phyloP scores from a whole-genome alignment of 208 protist genomes.

The Crithidia thermophila region DNA sequence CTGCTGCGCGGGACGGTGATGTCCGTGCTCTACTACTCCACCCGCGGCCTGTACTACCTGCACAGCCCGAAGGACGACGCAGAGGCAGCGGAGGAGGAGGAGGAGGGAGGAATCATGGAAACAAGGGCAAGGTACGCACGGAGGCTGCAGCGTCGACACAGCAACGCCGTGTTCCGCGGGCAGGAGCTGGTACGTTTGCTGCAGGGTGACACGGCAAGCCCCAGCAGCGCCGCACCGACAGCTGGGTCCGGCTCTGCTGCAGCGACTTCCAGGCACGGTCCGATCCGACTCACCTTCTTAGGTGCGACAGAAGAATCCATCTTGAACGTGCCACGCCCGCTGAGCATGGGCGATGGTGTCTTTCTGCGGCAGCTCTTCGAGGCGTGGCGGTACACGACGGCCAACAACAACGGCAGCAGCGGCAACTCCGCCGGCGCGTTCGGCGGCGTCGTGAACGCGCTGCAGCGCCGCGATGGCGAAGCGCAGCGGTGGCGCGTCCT shows the following conservation, averaged over 20 bases:
- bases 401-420: conserved; percentile 1
- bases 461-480: conserved; percentile 21
- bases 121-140: not conserved
- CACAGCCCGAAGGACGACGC: not conserved
- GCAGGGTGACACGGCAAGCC: no score
- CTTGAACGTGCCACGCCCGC: conserved; percentile 26
- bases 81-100: not conserved
- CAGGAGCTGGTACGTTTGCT: no score
- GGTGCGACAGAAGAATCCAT: conserved; percentile 27
- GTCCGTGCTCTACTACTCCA: conserved; percentile 28
- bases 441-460: conserved; percentile 2
- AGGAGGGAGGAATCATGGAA: not conserved
- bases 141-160: no score
- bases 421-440: conserved; percentile 1
- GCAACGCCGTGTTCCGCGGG: no score
- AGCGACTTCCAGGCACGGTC: conserved; percentile 1
- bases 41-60: conserved; percentile 20
- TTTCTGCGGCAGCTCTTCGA: conserved; percentile 37
- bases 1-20: conserved; percentile 23
- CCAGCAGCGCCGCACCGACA: no score
- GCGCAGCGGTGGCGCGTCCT: conserved; percentile 9
- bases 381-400: conserved; percentile 26
- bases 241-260: no score
- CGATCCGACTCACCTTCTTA: conserved; percentile 9
- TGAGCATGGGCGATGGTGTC: conserved; percentile 32